Base-by-base conservation (phyloP, 2,329 filamentous ascomycete genomes). In the Apiospora koreana region DNA sequence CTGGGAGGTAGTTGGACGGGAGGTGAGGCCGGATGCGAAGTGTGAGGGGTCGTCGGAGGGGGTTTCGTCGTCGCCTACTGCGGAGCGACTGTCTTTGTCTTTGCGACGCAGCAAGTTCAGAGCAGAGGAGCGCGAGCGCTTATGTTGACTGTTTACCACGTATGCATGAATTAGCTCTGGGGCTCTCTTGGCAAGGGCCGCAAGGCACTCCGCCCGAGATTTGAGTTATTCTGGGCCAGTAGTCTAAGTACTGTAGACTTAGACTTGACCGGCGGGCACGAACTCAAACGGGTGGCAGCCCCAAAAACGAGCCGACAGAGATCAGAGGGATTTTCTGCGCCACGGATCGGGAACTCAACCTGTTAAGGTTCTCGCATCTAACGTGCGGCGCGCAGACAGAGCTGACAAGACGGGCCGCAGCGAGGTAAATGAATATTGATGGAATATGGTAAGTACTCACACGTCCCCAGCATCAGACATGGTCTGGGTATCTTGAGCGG, bases 51-150 rank as follows among this genome's bases (percentile, higher is more conserved):
- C 86, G 76, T 88, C 85, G 21, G 83, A 83, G 58, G 72, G 74
- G 69, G 81, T 82, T 73, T 86, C 85, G 75, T 88, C 86, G 77
- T 87, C 84, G 75, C 43, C 46, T 50, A 12, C 46, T 21, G 84
- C 83, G 73, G 83, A 81, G 73, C 80, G 81, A 28, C 45, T 68
- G 23, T 77, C 76, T 70, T 73, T 77, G 69, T 87, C 85, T 75
- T 83, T 86, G 73, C 86, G 84, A 72, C 87, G 83, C 78, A 91
- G 79, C 77, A 91, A 77, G 78, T 87, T 83, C 74, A 89, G 79
- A 65, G 64, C 64, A 67, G 83, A 82, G 50, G 85, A 88, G 78
- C 86, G 90, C 70, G 87, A 87, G 72, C 85, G 86, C 80, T 85
- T 87, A 76, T 88, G 87, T 73, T 78, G 76, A 72, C 79, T 83